A percentile compares a stretch with the other conserved stretches of the same genome.
Conservation (phyloP, 495 filamentous ascomycete species). For the Neurospora sp. region DNA sequence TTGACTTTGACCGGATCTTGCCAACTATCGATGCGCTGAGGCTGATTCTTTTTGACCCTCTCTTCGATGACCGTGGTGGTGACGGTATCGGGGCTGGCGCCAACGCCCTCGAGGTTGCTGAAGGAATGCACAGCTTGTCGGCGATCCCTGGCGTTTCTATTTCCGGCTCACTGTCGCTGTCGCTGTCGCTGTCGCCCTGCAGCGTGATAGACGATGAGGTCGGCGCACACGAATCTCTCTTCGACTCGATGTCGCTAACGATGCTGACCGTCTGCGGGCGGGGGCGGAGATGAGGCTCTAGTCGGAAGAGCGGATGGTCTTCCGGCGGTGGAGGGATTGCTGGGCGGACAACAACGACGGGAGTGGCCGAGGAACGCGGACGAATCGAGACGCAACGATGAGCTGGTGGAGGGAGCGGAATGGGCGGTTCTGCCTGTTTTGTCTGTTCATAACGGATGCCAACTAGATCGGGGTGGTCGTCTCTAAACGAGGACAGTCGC, state of each 20-base stretch:
- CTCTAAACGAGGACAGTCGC: constrained; percentile 32
- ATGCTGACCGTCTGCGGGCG: constrained; percentile 4
- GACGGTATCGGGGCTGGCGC: background rate
- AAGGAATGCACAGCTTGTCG: background rate
- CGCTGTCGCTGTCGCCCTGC: constrained; percentile 28
- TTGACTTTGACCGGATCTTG: constrained; percentile 16
- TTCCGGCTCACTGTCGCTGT: background rate
- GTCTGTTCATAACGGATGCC: constrained; percentile 49
- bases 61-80: background rate
- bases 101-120: background rate
- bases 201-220: constrained; percentile 40
- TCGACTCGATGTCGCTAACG: constrained; percentile 15
- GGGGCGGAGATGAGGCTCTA: constrained; percentile 17
- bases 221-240: constrained; percentile 45
- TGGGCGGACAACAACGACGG: constrained; percentile 27
- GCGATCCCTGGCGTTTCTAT: background rate
- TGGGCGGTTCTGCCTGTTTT: constrained; percentile 43
- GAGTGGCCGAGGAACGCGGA: background rate
- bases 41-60: background rate
- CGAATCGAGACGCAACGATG: constrained; percentile 15
- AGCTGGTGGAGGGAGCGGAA: constrained; percentile 39
- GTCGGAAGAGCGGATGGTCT: constrained; percentile 38
- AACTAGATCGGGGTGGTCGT: constrained; percentile 35
- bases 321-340: constrained; percentile 34
- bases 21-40: constrained; percentile 13